Base-by-base conservation (phyloP, 345 rosid genomes). In the Cardamine resedifolia region DNA sequence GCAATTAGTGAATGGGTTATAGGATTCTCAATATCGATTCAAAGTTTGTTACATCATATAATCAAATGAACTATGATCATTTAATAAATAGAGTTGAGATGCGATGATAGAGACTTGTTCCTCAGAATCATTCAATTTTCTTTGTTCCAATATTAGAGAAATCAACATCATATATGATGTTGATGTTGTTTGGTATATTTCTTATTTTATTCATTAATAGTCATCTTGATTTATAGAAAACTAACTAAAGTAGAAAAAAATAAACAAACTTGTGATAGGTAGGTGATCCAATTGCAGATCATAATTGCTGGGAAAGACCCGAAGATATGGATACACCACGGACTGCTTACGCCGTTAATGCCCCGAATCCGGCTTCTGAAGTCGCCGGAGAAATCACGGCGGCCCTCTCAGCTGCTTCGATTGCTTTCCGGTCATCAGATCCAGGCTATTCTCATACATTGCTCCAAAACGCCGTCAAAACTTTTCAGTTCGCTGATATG, bases 251-350 rank as follows among this genome's bases (percentile, higher is more conserved):
- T 58, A 20, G 62, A 14, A 51, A 33, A 49, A 41, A 20, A 19
- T 0, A 27, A 45, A 12, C 7, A 9, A 48, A 19, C 43, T 24
- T 7, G 27, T 70, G 77, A 51, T 50, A 95, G 99, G 99, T 95
- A 75, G 99, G 99, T 56, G 97, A 95, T 77, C 98, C 98, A 50
- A 78, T 51, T 11, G 74, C 23, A 14, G 99, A 95, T 81, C 99
- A 95, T 59, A 80, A 70, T 66, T 95, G 99, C 26, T 95, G 99
- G 99, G 99, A 95, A 75, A 80, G 99, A 30, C 96, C 99, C 1
- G 99, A 95, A 65, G 98, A 95, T 68, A 91, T 95, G 99, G 99
- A 95, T 74, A 91, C 98, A 1, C 72, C 85, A 2, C 78, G 99
- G 66, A 87, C 90, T 0, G 92, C 88, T 11, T 91, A 91, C 45